Base-by-base conservation (phyloP, 371 early-diverging fungal genomes). In the Apophysomyces elegans region DNA sequence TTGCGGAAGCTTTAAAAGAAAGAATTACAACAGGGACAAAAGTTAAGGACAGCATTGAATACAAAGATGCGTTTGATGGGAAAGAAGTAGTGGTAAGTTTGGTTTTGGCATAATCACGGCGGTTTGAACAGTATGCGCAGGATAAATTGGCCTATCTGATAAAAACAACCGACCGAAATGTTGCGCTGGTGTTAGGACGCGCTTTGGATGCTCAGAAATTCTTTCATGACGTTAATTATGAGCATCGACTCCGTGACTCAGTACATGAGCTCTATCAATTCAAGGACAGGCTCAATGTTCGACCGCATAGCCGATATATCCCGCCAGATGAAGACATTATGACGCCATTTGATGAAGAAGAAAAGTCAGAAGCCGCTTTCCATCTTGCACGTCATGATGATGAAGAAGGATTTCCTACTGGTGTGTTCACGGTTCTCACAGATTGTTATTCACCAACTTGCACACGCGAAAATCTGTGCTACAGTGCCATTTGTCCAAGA, bases 51-150 rank as follows among this genome's bases (percentile, higher is more conserved):
- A 84, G 81, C 7, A 78, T 95, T 21, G 91, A 93, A 72, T 92
- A 95, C 72, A 84, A 79, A 41, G 85, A 88, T 63, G 90, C 89
- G 63, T 95, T 95, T 76, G 84, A 88, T 45, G 96, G 95, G 14
- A 79, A 86, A 64, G 91, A 93, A 35, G 95, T 91, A 13, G 93
- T 95, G 65, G 94, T 90, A 83, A 63, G 39, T 39, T 50, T 13
- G 14, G n/a, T 46, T 16, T 5, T 7, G 18, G 7, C 7, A 26
- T 56, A 54, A 13, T 8, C 8, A 14, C 26, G 54, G 54, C n/a
- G 43, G 45, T 37, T 59, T 63, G 21, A 12, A 36, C 13, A 43
- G 56, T 32, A 21, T 38, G 16, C 16, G 3, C 76, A 92, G 91
- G 92, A 92, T 62, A 83, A 79, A 26, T 59, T 90, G 12, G 72